A percentile compares a stretch with the other conserved stretches of the same genome.
These are phyloP conservation scores for Madurella mycetomatis DNA, from an alignment of 2,329 filamentous ascomycete genomes.

Conservation along the genomic window DNA sequence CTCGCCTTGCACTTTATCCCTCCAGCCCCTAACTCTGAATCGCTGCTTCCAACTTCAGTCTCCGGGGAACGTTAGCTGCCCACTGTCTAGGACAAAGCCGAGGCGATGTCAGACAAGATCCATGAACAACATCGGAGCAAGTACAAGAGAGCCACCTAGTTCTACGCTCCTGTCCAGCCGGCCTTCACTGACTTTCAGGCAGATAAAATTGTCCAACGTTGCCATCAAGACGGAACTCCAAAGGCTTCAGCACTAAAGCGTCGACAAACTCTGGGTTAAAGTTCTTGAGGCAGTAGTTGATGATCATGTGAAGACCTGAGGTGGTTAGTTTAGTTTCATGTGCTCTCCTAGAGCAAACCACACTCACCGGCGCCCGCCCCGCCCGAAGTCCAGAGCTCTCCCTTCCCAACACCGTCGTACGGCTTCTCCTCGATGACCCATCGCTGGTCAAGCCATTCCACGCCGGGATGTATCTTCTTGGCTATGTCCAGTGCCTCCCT, in stretches of 20 bases:
- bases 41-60: too few species aligned
- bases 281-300: conserved; percentile 18
- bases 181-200: background rate
- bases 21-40: too few species aligned
- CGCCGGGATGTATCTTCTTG: conserved; percentile 29
- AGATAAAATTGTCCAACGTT: conserved; percentile 15
- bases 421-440: conserved; percentile 37
- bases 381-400: conserved; percentile 36
- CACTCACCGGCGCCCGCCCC: conserved; percentile 34
- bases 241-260: conserved; percentile 6
- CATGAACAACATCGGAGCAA: too few species aligned
- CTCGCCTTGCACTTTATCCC: too few species aligned
- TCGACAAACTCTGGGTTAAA: conserved; percentile 20
- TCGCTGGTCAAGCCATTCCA: conserved; percentile 36
- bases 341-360: background rate
- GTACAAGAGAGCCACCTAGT: background rate
- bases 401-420: conserved; percentile 25
- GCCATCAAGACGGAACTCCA: conserved; percentile 16
- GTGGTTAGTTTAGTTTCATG: background rate
- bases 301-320: conserved; percentile 22
- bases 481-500: conserved; percentile 28
- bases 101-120: too few species aligned
- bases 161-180: background rate
- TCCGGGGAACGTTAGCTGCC: too few species aligned
- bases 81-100: too few species aligned